Evolutionary conservation across 2,329 filamentous ascomycete species (phyloP), one percentile per base, ranked within the genome.

Genomic region (Cladobotryum mycophilum): DNA sequence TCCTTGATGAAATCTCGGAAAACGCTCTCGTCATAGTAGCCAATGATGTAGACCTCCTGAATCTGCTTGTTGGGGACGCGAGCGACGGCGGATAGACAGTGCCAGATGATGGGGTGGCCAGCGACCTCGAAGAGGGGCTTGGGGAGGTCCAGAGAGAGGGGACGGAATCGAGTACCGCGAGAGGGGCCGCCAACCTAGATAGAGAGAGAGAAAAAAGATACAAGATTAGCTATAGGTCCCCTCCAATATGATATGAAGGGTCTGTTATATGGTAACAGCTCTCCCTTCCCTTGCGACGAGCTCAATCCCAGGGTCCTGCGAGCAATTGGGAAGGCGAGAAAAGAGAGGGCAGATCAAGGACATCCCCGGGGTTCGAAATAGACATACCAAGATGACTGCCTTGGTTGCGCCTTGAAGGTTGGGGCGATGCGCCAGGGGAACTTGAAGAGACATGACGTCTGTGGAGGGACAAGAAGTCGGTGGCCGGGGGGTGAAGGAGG

Each of bases 111-210:
- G 61, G 92, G 90, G 73, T 99, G 93, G 61, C 93, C 93, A 60
- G 93, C 93, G 65, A 99, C 90, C 70, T 96, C 92, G 76, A 99
- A 97, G 61, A 99, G 88, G 57, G 93, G 93, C 89, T 97, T 97
- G 61, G 93, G 93, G 51, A 96, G 79, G 73, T 99, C 93, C 63
- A 97, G 86, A 50, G 90, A 96, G 60, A 99, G 80, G 62, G 93
- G 93, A 61, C 93, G 83, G 75, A 97, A 97, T 60, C 93, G 84
- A 56, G 93, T 99, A 68, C 93, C 93, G 78, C 93, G 83, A 53
- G 91, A 96, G 50, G 93, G 91, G 54, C 93, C 92, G 59, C 92
- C 92, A 65, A 97, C 92, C 91, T 96, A 55, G 44, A 45, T n/a
- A n/a, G n/a, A n/a, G n/a, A n/a, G n/a, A n/a, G n/a, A 8, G n/a